phyloP scores from a whole-genome alignment of 176 grass and related monocot genomes.

The Zea mays region DNA sequence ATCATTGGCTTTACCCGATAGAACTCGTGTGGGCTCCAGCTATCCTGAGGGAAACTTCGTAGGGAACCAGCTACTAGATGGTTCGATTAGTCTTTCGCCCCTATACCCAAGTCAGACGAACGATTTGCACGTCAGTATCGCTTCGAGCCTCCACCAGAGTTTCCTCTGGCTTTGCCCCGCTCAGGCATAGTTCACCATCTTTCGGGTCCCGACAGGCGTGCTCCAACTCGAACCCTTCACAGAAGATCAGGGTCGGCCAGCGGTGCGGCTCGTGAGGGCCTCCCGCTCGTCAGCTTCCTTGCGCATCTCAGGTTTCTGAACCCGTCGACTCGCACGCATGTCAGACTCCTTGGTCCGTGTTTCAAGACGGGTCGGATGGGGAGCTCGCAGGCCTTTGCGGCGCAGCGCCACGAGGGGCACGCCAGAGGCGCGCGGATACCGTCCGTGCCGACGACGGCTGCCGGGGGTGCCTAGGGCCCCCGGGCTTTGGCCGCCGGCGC shows the following conservation, averaged over 20 bases:
- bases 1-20: no score
- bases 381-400: slow-evolving; percentile 44
- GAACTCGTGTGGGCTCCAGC: no score
- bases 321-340: slow-evolving; percentile 62
- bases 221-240: slow-evolving; percentile 65
- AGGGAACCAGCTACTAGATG: no score
- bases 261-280: not conserved
- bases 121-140: slow-evolving; percentile 68
- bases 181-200: slow-evolving; percentile 74
- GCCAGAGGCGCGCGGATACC: no score
- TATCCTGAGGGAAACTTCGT: no score
- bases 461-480: no score
- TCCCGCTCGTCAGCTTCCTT: slow-evolving; percentile 52
- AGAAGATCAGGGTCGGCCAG: slow-evolving; percentile 44
- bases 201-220: slow-evolving; percentile 62
- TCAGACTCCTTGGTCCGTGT: slow-evolving; percentile 83
- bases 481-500: no score
- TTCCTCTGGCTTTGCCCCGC: slow-evolving; percentile 72
- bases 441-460: no score
- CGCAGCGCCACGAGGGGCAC: not conserved
- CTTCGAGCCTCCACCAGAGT: slow-evolving; percentile 74
- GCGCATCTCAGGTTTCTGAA: slow-evolving; percentile 5
- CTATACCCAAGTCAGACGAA: no score
- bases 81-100: no score
- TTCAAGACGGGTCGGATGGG: slow-evolving; percentile 83